Conservation (phyloP, 78 protist genomes). For the Goniomonas avonlea region DNA sequence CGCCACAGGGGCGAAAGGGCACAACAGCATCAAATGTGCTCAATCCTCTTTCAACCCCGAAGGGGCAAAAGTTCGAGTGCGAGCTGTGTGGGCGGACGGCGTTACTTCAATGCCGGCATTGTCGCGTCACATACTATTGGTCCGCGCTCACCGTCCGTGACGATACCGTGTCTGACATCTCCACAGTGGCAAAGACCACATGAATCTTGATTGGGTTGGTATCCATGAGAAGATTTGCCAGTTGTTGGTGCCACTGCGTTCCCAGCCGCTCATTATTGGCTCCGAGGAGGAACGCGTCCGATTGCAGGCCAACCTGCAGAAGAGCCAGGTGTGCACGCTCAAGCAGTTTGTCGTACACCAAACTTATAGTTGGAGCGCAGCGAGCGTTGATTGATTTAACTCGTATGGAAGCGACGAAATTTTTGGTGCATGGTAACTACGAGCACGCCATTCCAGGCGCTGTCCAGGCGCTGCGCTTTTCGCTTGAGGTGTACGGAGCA, state of each 20-base stretch:
- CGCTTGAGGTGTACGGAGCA: constrained; percentile 17
- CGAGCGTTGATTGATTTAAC: neutral
- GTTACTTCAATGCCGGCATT: neutral
- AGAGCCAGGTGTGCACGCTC: neutral
- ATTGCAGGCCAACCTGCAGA: neutral
- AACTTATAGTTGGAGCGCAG: neutral
- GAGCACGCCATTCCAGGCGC: constrained; percentile 44
- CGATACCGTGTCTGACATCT: neutral
- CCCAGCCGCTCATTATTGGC: neutral
- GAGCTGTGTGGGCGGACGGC: constrained; percentile 8
- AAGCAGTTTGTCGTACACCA: too few species aligned
- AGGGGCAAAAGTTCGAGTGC: neutral
- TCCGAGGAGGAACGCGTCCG: constrained; percentile 19
- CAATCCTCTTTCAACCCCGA: too few species aligned
- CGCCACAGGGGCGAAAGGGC: too few species aligned
- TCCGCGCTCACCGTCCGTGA: neutral
- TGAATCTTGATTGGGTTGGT: constrained; percentile 18
- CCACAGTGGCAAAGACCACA: neutral
- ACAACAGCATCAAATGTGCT: too few species aligned
- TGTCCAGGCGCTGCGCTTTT: constrained; percentile 16
- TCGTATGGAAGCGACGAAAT: neutral
- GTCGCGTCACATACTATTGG: neutral
- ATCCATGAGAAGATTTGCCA: constrained; percentile 32
- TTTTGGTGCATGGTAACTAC: neutral
- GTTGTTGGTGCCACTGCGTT: neutral